Base-by-base conservation (phyloP, 2,329 filamentous ascomycete genomes). In the Colletotrichum endophyticum region DNA sequence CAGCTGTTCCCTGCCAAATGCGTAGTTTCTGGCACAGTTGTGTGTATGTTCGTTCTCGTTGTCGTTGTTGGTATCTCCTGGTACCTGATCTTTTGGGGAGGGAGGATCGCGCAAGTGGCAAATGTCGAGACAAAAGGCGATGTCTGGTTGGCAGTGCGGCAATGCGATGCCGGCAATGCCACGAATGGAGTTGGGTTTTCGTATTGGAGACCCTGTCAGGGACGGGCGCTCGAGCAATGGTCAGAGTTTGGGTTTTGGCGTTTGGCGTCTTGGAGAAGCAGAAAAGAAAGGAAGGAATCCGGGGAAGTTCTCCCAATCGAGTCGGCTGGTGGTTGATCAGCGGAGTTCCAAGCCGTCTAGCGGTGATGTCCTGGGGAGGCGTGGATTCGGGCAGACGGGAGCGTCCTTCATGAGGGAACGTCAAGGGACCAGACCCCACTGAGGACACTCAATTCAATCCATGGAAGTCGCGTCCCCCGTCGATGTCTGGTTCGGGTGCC, bases 321-420 rank as follows among this genome's bases (percentile, higher is more conserved):
- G 59, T 36, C 16, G 57, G 34, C n/a, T 68, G 59, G 64, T 13
- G 36, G 74, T 61, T 76, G 74, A 76, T 76, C 74, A 66, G 74
- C 70, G 71, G 70, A 70, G 64, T 57, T 36, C 66, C 53, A 61
- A 12, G 13, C 56, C 39, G n/a, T 64, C 32, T 72, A 69, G 39
- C 25, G 68, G 62, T 61, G 36, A 61, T 72, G 30, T 39, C 25
- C 68, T 27, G 61, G 72, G 27, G 34, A 49, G 39, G 39, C 39
- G 19, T 49, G 39, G 19, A 49, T n/a, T 49, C 39, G 39, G 39
- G 39, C 39, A 49, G 39, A 49, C 39, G 39, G 39, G 39, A 49
- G 39, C 39, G 39, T 49, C 39, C 39, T 49, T 49, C 9, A 49
- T 49, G 39, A 49, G 39, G 57, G 27, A 61, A 32, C 57, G 16